Evolutionary conservation across 2,329 filamentous ascomycete genomes (phyloP).

Genomic region (Trichoderma arundinaceum): DNA sequence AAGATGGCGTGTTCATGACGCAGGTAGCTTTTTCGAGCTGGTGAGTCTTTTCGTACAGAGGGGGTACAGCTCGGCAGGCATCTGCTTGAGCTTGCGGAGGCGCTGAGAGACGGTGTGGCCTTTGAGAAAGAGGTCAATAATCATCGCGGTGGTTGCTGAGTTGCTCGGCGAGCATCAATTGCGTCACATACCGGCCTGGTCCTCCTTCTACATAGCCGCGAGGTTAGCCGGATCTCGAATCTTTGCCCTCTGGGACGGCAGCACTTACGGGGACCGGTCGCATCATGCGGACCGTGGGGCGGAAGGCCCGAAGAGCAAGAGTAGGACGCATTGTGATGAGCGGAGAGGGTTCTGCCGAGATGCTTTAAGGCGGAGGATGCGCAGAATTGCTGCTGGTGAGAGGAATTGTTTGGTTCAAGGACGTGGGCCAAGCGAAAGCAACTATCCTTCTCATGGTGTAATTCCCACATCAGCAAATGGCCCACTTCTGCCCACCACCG

Average conservation of each 20-base stretch:
- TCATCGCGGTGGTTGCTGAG: neutral
- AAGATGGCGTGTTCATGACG: neutral
- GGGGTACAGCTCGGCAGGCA: conserved; percentile 92
- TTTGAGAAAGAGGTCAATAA: conserved; percentile 49
- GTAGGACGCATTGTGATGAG: conserved; percentile 67
- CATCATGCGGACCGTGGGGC: conserved; percentile 69
- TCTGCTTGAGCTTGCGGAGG: conserved; percentile 83
- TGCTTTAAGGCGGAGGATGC: conserved; percentile 1
- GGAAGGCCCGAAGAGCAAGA: conserved; percentile 69
- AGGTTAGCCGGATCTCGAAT: conserved; percentile 38
- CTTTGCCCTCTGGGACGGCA: conserved; percentile 24
- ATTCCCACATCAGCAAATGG: conserved; percentile 39
- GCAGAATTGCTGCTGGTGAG: conserved; percentile 36
- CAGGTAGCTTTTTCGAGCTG: neutral
- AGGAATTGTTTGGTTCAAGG: conserved; percentile 40
- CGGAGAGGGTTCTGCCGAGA: conserved; percentile 43
- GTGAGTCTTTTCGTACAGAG: conserved; percentile 67
- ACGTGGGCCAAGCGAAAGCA: conserved; percentile 39
- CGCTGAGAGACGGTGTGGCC: conserved; percentile 97
- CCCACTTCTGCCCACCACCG: conserved; percentile 34
- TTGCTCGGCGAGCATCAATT: conserved; percentile 30
- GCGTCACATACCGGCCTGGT: conserved; percentile 66
- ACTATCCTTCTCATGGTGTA: conserved; percentile 45
- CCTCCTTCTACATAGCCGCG: conserved; percentile 61
- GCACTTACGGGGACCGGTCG: conserved; percentile 71